Conservation (phyloP, 2,329 filamentous ascomycete genomes). For the Talaromyces sp. region DNA sequence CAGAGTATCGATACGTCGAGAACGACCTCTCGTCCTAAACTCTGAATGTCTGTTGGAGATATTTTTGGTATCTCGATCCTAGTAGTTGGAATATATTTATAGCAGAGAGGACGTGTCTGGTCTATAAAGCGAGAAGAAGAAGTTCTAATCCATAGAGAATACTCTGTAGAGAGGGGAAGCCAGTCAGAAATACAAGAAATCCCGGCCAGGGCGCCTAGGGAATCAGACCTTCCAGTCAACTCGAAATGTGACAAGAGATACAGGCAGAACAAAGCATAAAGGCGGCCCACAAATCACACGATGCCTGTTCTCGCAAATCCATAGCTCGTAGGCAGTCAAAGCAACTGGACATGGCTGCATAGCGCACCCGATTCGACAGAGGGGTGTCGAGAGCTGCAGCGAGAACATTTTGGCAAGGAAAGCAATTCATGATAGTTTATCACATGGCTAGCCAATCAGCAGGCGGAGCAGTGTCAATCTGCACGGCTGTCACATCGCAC, state of each 20-base stretch:
- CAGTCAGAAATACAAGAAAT: conserved; percentile 12
- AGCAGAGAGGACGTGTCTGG: conserved; percentile 1
- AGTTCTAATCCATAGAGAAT: neutral
- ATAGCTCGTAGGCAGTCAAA: neutral
- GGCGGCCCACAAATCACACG: conserved; percentile 15
- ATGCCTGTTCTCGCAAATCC: neutral
- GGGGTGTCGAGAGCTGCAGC: conserved; percentile 10
- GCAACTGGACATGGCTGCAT: neutral
- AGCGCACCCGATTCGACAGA: conserved; percentile 12
- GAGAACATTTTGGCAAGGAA: neutral
- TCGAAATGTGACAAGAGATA: conserved; percentile 7
- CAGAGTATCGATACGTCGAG: neutral
- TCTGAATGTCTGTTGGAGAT: conserved; percentile 1
- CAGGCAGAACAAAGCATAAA: conserved; percentile 10
- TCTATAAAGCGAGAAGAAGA: neutral
- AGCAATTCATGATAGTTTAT: conserved; percentile 2
- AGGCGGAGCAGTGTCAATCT: conserved; percentile 5
- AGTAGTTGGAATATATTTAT: neutral
- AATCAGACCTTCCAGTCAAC: neutral
- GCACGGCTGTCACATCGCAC: conserved; percentile 20
- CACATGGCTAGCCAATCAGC: conserved; percentile 17
- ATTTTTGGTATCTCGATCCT: neutral
- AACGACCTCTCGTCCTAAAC: neutral
- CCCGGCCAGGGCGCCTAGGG: neutral
- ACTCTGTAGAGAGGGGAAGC: neutral